These are phyloP conservation scores for Pulveroboletus sp. DNA, from an alignment of 768 basidiomycete genomes.

Conservation along the genomic window DNA sequence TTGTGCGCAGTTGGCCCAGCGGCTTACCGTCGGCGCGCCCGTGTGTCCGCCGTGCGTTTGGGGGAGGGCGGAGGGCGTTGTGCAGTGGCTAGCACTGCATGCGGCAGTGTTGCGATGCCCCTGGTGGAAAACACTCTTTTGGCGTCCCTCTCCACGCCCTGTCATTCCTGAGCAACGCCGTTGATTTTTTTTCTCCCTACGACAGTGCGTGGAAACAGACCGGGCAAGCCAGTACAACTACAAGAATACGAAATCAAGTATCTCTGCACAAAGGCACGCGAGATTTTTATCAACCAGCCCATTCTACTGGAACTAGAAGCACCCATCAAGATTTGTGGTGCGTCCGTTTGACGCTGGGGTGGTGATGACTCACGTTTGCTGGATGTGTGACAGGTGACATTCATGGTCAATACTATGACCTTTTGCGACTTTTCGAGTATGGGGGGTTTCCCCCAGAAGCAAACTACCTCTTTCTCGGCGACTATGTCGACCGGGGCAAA, in stretches of 20 bases:
- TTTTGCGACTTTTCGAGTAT: constrained; percentile 96
- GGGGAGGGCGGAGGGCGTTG: constrained; percentile 11
- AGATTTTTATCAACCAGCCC: constrained; percentile 99
- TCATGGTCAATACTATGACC: constrained; percentile 99
- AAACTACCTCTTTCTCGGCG: constrained; percentile 99
- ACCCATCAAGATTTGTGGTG: constrained; percentile 99
- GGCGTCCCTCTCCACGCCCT: background rate
- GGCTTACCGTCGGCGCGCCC: constrained; percentile 1
- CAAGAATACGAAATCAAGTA: constrained; percentile 99
- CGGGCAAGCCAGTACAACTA: constrained; percentile 96
- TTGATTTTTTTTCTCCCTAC: constrained; percentile 20
- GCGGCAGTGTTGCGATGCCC: constrained; percentile 16
- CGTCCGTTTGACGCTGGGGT: constrained; percentile 28
- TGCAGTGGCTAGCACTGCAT: constrained; percentile 3
- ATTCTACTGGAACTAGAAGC: constrained; percentile 97
- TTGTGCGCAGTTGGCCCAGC: background rate
- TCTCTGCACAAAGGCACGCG: constrained; percentile 96
- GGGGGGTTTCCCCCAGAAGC: constrained; percentile 99
- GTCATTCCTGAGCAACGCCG: constrained; percentile 2
- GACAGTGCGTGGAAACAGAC: constrained; percentile 94
- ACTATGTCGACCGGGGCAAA: constrained; percentile 99
- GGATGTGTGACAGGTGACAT: constrained; percentile 74
- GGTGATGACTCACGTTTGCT: constrained; percentile 22
- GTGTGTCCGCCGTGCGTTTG: background rate
- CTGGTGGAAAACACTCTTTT: constrained; percentile 6